These are phyloP conservation scores for Paramecium octaurelia DNA, from an alignment of 73 alveolate species.

Conservation along the genomic window DNA sequence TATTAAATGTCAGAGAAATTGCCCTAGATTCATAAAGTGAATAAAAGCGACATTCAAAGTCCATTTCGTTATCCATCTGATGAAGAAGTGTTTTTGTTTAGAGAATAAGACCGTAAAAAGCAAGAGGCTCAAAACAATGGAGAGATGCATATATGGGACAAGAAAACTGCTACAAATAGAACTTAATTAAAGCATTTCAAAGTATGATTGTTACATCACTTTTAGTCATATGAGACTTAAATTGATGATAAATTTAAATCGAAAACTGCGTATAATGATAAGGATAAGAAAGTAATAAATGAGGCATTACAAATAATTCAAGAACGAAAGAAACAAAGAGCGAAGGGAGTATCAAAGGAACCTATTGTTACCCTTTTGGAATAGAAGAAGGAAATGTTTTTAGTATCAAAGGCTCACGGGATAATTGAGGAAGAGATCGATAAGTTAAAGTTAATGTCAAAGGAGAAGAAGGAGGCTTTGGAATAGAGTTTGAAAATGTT, in stretches of 20 bases:
- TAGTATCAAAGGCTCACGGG: conserved; percentile 61
- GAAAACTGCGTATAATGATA: conserved; percentile 10
- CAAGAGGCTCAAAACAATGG: background rate
- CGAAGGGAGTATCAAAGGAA: conserved; percentile 53
- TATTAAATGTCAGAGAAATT: conserved; percentile 33
- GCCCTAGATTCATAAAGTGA: background rate
- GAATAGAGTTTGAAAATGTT: conserved; percentile 37
- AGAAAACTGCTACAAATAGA: conserved; percentile 41
- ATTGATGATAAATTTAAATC: background rate
- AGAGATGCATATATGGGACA: conserved; percentile 1
- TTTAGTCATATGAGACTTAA: background rate
- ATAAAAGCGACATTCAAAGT: background rate
- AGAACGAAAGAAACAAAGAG: conserved; percentile 52
- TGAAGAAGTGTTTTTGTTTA: conserved; percentile 40
- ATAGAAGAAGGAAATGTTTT: conserved; percentile 60
- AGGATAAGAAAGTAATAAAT: conserved; percentile 8
- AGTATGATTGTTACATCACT: background rate
- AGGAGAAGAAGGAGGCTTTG: conserved; percentile 55
- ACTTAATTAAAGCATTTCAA: conserved; percentile 35
- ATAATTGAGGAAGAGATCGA: conserved; percentile 57
- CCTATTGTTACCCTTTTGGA: conserved; percentile 47
- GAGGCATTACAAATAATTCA: conserved; percentile 46
- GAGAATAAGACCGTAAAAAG: conserved; percentile 26
- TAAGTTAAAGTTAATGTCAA: conserved; percentile 33
- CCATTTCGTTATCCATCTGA: conserved; percentile 47